Evolutionary conservation across 1,284 basidiomycete genomes (phyloP).

Genomic region (Afroboletus lepidellus): DNA sequence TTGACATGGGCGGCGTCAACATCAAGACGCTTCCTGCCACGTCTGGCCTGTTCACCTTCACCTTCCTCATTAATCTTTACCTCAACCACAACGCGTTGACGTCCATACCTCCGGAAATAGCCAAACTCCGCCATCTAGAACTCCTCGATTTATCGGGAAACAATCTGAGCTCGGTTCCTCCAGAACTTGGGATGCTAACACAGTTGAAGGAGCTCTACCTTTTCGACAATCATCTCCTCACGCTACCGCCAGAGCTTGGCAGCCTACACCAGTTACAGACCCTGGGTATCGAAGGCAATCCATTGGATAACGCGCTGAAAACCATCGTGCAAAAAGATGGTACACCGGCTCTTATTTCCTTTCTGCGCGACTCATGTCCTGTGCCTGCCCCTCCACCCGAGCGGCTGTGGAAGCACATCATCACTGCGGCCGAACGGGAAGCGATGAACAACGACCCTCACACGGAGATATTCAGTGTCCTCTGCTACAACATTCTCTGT

Average conservation of each 20-base stretch:
- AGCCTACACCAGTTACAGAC: slow-evolving; percentile 91
- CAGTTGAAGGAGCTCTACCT: slow-evolving; percentile 90
- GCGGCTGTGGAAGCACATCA: slow-evolving; percentile 78
- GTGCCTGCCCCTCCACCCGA: slow-evolving; percentile 82
- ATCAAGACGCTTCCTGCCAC: slow-evolving; percentile 87
- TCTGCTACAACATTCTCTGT: slow-evolving; percentile 96
- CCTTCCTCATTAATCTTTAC: slow-evolving; percentile 90
- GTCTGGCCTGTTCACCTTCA: slow-evolving; percentile 88
- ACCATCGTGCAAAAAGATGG: slow-evolving; percentile 91
- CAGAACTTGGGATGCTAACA: slow-evolving; percentile 90
- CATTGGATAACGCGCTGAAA: slow-evolving; percentile 77
- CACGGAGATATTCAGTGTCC: slow-evolving; percentile 73
- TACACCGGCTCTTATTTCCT: slow-evolving; percentile 83
- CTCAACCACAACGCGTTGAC: slow-evolving; percentile 95
- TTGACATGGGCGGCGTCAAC: slow-evolving; percentile 95
- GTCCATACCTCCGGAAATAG: slow-evolving; percentile 80
- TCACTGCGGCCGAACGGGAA: slow-evolving; percentile 69
- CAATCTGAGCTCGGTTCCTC: slow-evolving; percentile 74
- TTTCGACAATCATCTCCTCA: slow-evolving; percentile 91
- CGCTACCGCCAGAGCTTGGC: slow-evolving; percentile 86
- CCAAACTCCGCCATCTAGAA: slow-evolving; percentile 83
- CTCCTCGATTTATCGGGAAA: slow-evolving; percentile 94
- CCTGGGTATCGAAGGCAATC: slow-evolving; percentile 95
- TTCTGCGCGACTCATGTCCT: slow-evolving; percentile 86
- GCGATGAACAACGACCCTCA: slow-evolving; percentile 53